Evolutionary conservation across 2,329 filamentous ascomycete genomes (phyloP), one percentile per base, ranked within the genome.

Genomic region (Escovopsis sp.): DNA sequence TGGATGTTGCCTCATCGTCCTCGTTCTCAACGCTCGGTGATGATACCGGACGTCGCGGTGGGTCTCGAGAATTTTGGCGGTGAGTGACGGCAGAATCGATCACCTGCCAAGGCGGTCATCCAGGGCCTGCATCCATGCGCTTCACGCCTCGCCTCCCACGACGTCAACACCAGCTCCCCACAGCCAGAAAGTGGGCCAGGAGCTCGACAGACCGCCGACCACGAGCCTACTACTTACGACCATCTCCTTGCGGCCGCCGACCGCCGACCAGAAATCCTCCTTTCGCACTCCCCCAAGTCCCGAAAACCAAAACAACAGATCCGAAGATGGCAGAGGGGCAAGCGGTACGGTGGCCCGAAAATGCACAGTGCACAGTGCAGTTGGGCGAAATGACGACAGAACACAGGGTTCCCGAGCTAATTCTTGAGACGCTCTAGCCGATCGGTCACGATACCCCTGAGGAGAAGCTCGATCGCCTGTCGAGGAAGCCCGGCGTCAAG

Each of bases 401-500:
- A 15, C 9, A 15, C 2, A 9, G 11, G 9, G 2, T 15, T 15
- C 29, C 39, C 20, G 14, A 6, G 14, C 36, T 32, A 14, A 27
- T 24, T 20, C 20, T 20, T 12, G 14, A 13, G 12, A 37, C 35
- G 15, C 35, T 12, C 14, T 13, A 67, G 60, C 50, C 58, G 41
- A 65, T 63, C 51, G 66, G 65, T 47, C 68, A 74, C 45, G 78
- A 83, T 51, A 74, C 72, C 35, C 71, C 84, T 45, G 72, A 76
- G 40, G 73, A 77, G 65, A 64, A 74, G 46, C 72, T 88, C 45
- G 74, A 72, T 37, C 78, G 81, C 14, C 68, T 91, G 36, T 77
- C 81, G 34, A 81, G 81, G 56, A 89, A 89, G 54, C 73, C 81
- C 27, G 83, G 82, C 46, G 84, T 91, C 40, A 82, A 83, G 57